Evolutionary conservation across 768 basidiomycete species (phyloP), one percentile per base, ranked within the genome.

Genomic region (Boletales sp.): DNA sequence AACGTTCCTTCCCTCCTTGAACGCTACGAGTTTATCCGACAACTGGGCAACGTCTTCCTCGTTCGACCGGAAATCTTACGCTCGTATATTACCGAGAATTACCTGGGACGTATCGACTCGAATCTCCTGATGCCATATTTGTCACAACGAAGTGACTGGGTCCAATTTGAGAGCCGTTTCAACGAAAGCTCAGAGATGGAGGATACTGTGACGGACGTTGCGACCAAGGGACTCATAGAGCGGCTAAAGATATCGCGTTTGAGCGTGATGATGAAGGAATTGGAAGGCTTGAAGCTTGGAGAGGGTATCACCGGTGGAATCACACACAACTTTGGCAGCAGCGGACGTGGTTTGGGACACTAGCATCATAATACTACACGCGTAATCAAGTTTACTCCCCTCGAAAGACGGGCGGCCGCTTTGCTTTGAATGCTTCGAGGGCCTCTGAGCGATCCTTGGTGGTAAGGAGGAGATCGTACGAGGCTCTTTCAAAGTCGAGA

Each of bases 1-100:
- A 77, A 78, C 29, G 84, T 97, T 38, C 82, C 90, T 11, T 77
- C 88, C 8, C 76, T 99, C 8, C 82, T 86, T 56, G 94, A 98
- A 66, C 92, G 95, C 19, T 99, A 95, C 72, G 97, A 98, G 65
- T 97, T 98, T 73, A 86, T 98, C 54, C 87, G 94, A 36, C 94
- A 98, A 68, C 83, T 99, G 5, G 97, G 95, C 57, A 95, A 98
- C 62, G 80, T 94, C 55, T 99, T 97, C 78, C 87, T 98, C 55
- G 90, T 99, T 43, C 90, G 87, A 47, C 94, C 95, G 8, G 94
- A 97, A 55, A 90, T 94, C 50, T 79, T 99, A 56, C 90, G 88
- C 58, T 90, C 94, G 5, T 98, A 97, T 72, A 93, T 98, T 67
- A 90, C 87, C 10, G 94, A 97, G 62, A 87, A 86, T 50, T 91